These are phyloP conservation scores for Spergularia marina DNA, from an alignment of 148 eudicot species.

Conservation along the genomic window DNA sequence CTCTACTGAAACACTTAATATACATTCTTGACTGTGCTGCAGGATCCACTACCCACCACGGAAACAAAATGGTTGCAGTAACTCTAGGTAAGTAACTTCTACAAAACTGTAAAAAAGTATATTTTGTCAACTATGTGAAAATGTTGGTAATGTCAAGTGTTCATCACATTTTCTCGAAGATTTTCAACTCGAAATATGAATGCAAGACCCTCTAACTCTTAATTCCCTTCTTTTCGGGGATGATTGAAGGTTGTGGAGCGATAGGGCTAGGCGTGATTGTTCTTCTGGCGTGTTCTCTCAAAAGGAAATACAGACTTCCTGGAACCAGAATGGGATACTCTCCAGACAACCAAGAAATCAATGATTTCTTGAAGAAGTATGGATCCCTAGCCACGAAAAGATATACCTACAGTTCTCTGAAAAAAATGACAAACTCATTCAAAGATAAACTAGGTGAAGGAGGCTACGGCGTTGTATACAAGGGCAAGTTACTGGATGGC, in stretches of 20 bases:
- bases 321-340: too few relatives aligned
- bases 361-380: background rate
- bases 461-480: conserved; percentile 69
- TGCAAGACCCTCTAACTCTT: background rate
- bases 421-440: conserved; percentile 56
- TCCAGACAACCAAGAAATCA: background rate
- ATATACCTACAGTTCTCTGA: conserved; percentile 52
- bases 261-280: background rate
- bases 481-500: conserved; percentile 60
- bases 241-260: background rate
- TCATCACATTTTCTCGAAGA: background rate
- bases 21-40: too few relatives aligned
- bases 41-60: background rate
- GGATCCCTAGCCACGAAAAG: conserved; percentile 30
- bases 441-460: conserved; percentile 71
- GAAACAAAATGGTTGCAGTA: background rate
- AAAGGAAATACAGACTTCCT: background rate
- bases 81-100: background rate
- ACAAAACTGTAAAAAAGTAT: background rate
- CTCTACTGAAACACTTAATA: too few relatives aligned
- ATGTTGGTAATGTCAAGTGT: background rate
- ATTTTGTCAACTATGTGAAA: background rate
- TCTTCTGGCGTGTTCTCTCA: background rate
- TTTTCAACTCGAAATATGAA: background rate
- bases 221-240: background rate